These are phyloP conservation scores for Cytidiella melzeri DNA, from an alignment of 768 basidiomycete genomes.

Conservation along the genomic window DNA sequence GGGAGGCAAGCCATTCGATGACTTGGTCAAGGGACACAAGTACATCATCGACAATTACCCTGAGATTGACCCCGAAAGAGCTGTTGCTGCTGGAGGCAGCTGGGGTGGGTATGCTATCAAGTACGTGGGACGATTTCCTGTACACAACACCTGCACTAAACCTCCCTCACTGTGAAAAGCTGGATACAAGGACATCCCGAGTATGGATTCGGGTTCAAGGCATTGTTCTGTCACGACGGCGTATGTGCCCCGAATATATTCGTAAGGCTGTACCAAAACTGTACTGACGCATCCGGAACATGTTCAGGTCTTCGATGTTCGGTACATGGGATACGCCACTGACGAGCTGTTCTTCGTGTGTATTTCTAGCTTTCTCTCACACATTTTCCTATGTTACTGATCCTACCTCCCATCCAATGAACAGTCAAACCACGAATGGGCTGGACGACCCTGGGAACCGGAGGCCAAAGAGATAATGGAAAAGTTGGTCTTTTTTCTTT, in stretches of 20 bases:
- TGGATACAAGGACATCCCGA: slow-evolving; percentile 97
- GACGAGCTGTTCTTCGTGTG: slow-evolving; percentile 89
- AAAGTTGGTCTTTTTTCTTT: slow-evolving; percentile 49
- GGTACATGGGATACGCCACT: slow-evolving; percentile 80
- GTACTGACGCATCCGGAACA: not conserved
- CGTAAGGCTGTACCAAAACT: not conserved
- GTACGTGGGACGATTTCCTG: slow-evolving; percentile 31
- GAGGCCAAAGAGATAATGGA: slow-evolving; percentile 46
- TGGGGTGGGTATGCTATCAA: slow-evolving; percentile 76
- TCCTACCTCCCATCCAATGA: not conserved
- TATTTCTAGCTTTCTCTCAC: slow-evolving; percentile 9
- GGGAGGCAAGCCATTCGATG: slow-evolving; percentile 83
- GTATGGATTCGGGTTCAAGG: slow-evolving; percentile 84
- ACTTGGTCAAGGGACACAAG: slow-evolving; percentile 72
- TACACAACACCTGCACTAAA: slow-evolving; percentile 1
- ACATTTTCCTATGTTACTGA: not conserved
- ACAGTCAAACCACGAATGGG: slow-evolving; percentile 86
- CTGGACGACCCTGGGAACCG: slow-evolving; percentile 71
- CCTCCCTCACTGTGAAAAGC: slow-evolving; percentile 33
- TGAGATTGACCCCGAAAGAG: slow-evolving; percentile 64
- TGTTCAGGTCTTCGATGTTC: slow-evolving; percentile 63
- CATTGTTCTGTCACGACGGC: slow-evolving; percentile 89
- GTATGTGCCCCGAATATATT: slow-evolving; percentile 46
- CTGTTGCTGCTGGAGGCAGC: slow-evolving; percentile 44
- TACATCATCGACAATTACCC: slow-evolving; percentile 60